A percentile compares a stretch with the other conserved stretches of the same genome.
Conservation (phyloP, 305 asterid genomes). For the Striga hermonthica region DNA sequence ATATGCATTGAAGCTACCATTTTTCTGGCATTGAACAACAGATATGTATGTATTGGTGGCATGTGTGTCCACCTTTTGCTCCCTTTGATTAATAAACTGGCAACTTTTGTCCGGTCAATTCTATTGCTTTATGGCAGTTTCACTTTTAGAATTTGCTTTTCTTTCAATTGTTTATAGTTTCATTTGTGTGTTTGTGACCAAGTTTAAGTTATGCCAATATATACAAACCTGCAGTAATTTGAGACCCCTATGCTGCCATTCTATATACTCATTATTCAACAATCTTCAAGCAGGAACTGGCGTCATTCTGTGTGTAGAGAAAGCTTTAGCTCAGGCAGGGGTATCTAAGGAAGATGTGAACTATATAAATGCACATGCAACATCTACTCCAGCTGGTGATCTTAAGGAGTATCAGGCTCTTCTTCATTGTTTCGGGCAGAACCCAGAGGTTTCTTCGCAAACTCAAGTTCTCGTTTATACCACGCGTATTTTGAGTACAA, state of each 20-base stretch:
- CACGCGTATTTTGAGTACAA: slow-evolving; percentile 16
- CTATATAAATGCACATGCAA: slow-evolving; percentile 53
- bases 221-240: background rate
- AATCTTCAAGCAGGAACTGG: slow-evolving; percentile 36
- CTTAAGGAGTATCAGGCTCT: slow-evolving; percentile 44
- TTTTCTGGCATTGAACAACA: background rate
- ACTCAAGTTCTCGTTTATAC: slow-evolving; percentile 23
- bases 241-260: slow-evolving; percentile 3
- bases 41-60: background rate
- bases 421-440: slow-evolving; percentile 40
- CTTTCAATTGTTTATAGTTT: background rate
- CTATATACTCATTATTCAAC: slow-evolving; percentile 11
- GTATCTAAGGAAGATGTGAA: slow-evolving; percentile 45
- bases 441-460: slow-evolving; percentile 41
- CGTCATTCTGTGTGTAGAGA: slow-evolving; percentile 52
- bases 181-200: background rate
- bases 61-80: background rate
- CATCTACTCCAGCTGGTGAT: slow-evolving; percentile 45
- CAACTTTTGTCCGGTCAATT: background rate
- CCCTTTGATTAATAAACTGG: background rate
- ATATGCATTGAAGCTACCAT: background rate
- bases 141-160: background rate
- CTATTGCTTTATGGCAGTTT: background rate
- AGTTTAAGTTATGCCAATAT: background rate
- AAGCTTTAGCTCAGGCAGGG: slow-evolving; percentile 44